Evolutionary conservation across 192 early-diverging fungal species (phyloP), one percentile per base, ranked within the genome.

Genomic region (Coemansia biformis): DNA sequence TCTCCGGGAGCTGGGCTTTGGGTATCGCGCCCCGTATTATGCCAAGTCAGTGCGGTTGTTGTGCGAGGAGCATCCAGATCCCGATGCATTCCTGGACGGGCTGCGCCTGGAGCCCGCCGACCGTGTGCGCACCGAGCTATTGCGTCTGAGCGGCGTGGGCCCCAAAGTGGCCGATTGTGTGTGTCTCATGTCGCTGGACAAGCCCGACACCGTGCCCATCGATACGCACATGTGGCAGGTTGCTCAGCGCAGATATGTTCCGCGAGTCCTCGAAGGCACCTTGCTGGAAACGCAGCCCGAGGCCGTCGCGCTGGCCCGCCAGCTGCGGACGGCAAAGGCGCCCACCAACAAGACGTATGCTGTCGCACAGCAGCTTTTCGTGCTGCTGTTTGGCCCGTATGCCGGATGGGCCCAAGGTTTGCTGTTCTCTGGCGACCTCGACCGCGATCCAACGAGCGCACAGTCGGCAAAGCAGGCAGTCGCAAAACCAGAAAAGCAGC

Each of bases 161-260:
- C 93, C 93, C 3, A 99, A 99, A 65, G 92, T 99, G 7, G 96
- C 96, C 0, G 96, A 99, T 62, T 99, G 96, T 52, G 81, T 99
- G 50, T 84, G 85, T 40, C 75, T 99, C 34, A 91, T 92, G 88
- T 84, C 86, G 5, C 68, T 99, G 37, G 91, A 96, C 69, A 92
- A 94, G 43, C 52, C 58, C 0, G 78, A 81, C 10, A 80, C 83
- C 0, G 85, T 91, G 16, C 92, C 92, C 0, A 84, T 99, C 0
- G 96, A 99, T 48, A 93, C 91, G 1, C 96, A 99, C 57, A 91
- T 99, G 0, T 93, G 91, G 89, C 87, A 95, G 63, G 92, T 98
- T 33, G 96, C 90, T 1, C 51, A 78, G 17, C 73, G 85, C 22
- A 83, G 92, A 33, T 96, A 95, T 79, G 89, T 66, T 2, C 35